Evolutionary conservation across 1,284 basidiomycete species (phyloP), one percentile per base, ranked within the genome.

Genomic region (Fistulinella cinereoalba): DNA sequence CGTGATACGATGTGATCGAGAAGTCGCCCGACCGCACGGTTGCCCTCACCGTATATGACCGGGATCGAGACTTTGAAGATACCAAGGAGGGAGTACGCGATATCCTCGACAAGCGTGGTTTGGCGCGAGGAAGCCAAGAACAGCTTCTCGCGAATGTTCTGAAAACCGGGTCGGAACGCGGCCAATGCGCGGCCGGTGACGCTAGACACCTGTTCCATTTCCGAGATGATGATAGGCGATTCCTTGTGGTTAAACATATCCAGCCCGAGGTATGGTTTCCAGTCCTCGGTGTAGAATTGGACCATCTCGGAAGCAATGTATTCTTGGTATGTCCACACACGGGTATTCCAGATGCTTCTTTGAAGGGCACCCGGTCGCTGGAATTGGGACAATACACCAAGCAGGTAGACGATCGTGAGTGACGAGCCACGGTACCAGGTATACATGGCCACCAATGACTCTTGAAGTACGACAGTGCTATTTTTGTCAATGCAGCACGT

Each of bases 291-390:
- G n/a, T n/a, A n/a, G n/a, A n/a, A n/a, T n/a, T n/a, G n/a, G n/a
- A n/a, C n/a, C n/a, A n/a, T n/a, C n/a, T n/a, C n/a, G n/a, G n/a
- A n/a, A n/a, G n/a, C n/a, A n/a, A n/a, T n/a, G n/a, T n/a, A n/a
- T n/a, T n/a, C n/a, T n/a, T n/a, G n/a, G n/a, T n/a, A n/a, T n/a
- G n/a, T n/a, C n/a, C n/a, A n/a, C n/a, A n/a, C n/a, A 12, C 45
- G 28, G 3, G 31, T 43, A 12, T 38, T 43, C 51, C 52, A 54
- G 7, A 37, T 0, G n/a, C 33, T 2, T 8, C 15, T 19, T 3
- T 18, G 6, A 15, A 46, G 43, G 4, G 12, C 11, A 12, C 28
- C 28, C 15, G 28, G 11, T 29, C 15, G 11, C 28, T n/a, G 18
- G 3, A 15, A 29, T 8, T 29, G 11, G 0, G 16, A 37, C 4